Base-by-base conservation (phyloP, 164 flowering plant species). In the Nelumbo lutea region DNA sequence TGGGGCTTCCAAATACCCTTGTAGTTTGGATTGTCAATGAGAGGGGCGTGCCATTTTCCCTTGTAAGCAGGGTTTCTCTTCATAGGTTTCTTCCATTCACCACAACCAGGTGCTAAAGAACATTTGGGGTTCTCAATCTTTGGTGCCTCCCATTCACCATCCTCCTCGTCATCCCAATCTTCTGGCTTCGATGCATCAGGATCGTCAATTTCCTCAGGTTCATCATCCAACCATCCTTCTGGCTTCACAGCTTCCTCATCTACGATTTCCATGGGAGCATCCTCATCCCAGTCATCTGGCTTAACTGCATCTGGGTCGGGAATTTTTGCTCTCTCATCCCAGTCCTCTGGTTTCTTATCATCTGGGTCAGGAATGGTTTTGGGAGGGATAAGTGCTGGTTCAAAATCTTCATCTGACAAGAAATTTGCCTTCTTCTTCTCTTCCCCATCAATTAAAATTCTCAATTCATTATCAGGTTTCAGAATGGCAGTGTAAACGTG, bases 141-240 rank as follows among this genome's bases (percentile, higher is more conserved):
- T 39, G 97, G 99, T 38, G 97, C 90, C 79, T 95, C 99, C 97
- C 97, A 95, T 74, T 88, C 97, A 83, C 99, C 99, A 81, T 95
- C 99, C 81, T 90, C 99, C 27, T 95, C 98, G 73, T 95, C 99
- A 83, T 95, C 98, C 98, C 99, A 95, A 78, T 95, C 99, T 75
- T 95, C 98, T 0, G 99, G 99, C 68, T 92, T 95, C 41, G 89
- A 46, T 15, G 97, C 94, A 15, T 89, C 96, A 7, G 97, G 98
- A 71, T 95, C 98, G 75, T 95, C 98, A 40, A 90, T 67, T 69
- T 95, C 99, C 82, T 90, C 97, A 59, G 98, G 97, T 77, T 95
- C 99, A 78, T 95, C 94, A 82, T 95, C 98, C 73, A 95, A 72
- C 99, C 99, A 95, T 51, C 99, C 98, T 69, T 95, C 98, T 27